Evolutionary conservation across 2,329 filamentous ascomycete species (phyloP).

Genomic region (Zasmidium cellare): DNA sequence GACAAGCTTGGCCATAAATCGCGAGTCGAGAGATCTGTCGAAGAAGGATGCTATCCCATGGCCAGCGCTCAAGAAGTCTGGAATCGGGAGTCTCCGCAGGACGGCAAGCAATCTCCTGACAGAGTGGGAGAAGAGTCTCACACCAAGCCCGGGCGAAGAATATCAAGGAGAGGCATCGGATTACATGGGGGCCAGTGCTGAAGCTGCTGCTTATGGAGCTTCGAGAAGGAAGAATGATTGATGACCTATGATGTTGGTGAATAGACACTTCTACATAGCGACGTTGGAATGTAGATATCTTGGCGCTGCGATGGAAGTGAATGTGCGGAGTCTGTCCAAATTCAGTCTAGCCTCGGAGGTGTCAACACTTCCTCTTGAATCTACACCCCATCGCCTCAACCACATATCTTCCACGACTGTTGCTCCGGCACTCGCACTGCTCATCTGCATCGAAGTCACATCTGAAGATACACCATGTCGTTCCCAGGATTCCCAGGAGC

Average conservation of each 20-base stretch:
- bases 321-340: not conserved
- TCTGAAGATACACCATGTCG: conserved; percentile 13
- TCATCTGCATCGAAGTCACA: not conserved
- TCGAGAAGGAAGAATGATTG: conserved; percentile 20
- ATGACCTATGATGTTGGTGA: not conserved
- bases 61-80: conserved; percentile 64
- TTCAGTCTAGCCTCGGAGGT: not conserved
- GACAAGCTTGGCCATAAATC: conserved; percentile 14
- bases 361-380: not conserved
- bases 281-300: conserved; percentile 1
- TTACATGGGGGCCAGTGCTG: conserved; percentile 28
- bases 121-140: conserved; percentile 83
- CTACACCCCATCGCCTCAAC: not conserved
- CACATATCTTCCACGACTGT: not conserved
- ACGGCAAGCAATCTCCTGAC: conserved; percentile 85
- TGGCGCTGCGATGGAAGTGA: not conserved
- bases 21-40: conserved; percentile 17
- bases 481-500: conserved; percentile 19
- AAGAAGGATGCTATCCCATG: conserved; percentile 56
- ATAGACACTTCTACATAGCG: not conserved
- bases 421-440: not conserved
- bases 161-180: conserved; percentile 22
- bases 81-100: conserved; percentile 72
- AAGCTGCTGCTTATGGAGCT: conserved; percentile 24
- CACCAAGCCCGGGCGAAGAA: conserved; percentile 29